phyloP scores from a whole-genome alignment of 371 early-diverging fungal genomes.

The Apophysomyces sp. region DNA sequence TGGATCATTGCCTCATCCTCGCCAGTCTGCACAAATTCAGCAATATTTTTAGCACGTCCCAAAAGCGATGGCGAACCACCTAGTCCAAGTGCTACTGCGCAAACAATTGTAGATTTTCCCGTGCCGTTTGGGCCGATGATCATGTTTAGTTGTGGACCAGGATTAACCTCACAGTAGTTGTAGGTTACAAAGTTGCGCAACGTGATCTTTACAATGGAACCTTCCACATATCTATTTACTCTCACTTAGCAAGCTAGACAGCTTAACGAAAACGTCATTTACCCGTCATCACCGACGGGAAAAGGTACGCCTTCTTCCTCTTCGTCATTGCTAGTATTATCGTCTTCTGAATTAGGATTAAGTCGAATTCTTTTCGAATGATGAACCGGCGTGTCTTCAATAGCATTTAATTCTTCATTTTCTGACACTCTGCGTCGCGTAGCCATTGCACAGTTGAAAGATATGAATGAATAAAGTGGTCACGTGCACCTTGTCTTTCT shows the following conservation, averaged over 20 bases:
- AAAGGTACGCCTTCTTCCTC: not conserved
- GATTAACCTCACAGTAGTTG: slow-evolving; percentile 77
- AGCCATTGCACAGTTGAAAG: not conserved
- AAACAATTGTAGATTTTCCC: slow-evolving; percentile 98
- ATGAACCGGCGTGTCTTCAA: not conserved
- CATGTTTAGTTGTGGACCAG: slow-evolving; percentile 96
- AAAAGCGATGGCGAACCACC: slow-evolving; percentile 85
- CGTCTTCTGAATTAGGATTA: not conserved
- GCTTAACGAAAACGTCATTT: too few species aligned
- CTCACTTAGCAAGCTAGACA: too few species aligned
- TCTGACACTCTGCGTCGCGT: not conserved
- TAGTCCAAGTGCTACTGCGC: slow-evolving; percentile 96
- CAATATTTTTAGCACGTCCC: slow-evolving; percentile 85
- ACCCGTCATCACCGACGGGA: slow-evolving; percentile 1
- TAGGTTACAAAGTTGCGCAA: slow-evolving; percentile 93
- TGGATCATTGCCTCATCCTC: slow-evolving; percentile 76
- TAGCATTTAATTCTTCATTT: not conserved
- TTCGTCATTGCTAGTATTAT: not conserved
- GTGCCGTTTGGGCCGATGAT: slow-evolving; percentile 98
- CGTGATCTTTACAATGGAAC: slow-evolving; percentile 78
- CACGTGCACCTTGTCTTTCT: not conserved
- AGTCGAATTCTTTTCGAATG: not conserved
- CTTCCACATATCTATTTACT: slow-evolving; percentile 64
- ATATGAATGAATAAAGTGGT: too few species aligned
- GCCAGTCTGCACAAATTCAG: slow-evolving; percentile 92